Percentiles rank a stretch among this genome's conserved stretches.
These are phyloP conservation scores for Colletotrichum trifolii DNA, from an alignment of 2,329 filamentous ascomycete genomes.

Conservation along the genomic window DNA sequence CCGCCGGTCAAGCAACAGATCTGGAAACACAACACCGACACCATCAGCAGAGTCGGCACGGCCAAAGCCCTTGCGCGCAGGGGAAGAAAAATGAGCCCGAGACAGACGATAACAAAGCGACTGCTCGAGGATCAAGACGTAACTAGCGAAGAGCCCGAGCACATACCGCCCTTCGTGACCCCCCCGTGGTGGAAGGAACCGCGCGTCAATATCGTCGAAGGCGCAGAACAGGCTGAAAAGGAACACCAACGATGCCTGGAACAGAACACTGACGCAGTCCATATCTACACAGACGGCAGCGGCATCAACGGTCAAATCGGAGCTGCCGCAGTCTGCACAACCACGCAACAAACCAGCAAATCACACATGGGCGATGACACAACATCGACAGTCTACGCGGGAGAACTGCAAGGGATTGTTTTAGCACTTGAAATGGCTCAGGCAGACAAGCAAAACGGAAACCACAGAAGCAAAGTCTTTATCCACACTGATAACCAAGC, in stretches of 20 bases:
- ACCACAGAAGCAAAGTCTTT: slow-evolving; percentile 2
- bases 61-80: background rate
- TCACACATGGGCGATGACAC: no score
- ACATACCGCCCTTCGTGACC: slow-evolving; percentile 2
- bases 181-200: no score
- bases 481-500: slow-evolving; percentile 14
- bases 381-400: background rate
- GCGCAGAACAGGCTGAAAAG: slow-evolving; percentile 2
- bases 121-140: background rate
- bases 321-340: no score
- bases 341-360: no score
- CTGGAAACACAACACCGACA: slow-evolving; percentile 5
- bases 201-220: no score
- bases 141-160: background rate
- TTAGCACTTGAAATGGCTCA: no score
- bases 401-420: no score
- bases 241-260: no score
- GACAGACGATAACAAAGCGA: slow-evolving; percentile 2
- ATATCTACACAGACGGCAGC: no score
- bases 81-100: background rate
- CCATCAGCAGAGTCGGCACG: background rate
- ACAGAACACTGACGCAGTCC: no score
- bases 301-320: no score
- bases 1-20: background rate
- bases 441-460: slow-evolving; percentile 15